Percentiles rank a stretch among this genome's conserved stretches.
Conservation (phyloP, 2,329 filamentous ascomycete species). For the Fusarium burgessii region DNA sequence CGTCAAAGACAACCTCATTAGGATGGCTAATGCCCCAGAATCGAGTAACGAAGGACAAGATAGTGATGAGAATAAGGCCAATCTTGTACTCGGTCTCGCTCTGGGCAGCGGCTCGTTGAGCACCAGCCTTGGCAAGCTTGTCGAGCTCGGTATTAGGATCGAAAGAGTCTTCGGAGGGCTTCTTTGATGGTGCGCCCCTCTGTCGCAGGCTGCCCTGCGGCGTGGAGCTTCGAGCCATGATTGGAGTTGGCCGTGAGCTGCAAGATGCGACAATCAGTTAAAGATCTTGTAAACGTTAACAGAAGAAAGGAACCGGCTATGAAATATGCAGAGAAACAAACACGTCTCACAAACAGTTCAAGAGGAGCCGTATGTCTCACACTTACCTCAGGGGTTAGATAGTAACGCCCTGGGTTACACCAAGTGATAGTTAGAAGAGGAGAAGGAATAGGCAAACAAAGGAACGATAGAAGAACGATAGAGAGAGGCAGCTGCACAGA, state of each 20-base stretch:
- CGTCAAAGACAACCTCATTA: slow-evolving; percentile 97
- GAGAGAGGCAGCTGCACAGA: slow-evolving; percentile 29
- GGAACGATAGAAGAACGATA: slow-evolving; percentile 41
- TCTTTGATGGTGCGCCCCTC: slow-evolving; percentile 66
- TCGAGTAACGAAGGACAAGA: slow-evolving; percentile 87
- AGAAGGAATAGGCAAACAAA: slow-evolving; percentile 37
- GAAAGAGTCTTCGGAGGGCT: slow-evolving; percentile 55
- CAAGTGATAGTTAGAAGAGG: slow-evolving; percentile 21
- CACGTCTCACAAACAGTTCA: slow-evolving; percentile 24
- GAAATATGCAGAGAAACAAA: slow-evolving; percentile 15
- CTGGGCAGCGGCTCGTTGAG: slow-evolving; percentile 52
- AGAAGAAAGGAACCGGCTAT: background rate
- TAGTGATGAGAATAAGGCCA: slow-evolving; percentile 80
- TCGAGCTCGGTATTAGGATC: slow-evolving; percentile 63
- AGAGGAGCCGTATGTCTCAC: slow-evolving; percentile 32
- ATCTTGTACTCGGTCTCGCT: slow-evolving; percentile 89
- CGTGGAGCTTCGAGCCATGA: slow-evolving; percentile 62
- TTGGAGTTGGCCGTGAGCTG: slow-evolving; percentile 39
- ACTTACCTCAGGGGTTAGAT: slow-evolving; percentile 43
- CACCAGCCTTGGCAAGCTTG: slow-evolving; percentile 57
- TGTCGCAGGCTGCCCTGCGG: slow-evolving; percentile 71
- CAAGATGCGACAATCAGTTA: slow-evolving; percentile 37
- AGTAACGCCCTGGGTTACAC: slow-evolving; percentile 23
- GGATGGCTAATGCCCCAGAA: slow-evolving; percentile 98
- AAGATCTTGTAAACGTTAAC: background rate